Percentiles rank a stretch among this genome's conserved stretches.
Evolutionary conservation across 176 grass and related monocot genomes (phyloP).

Genomic region (Carex myosuroides): DNA sequence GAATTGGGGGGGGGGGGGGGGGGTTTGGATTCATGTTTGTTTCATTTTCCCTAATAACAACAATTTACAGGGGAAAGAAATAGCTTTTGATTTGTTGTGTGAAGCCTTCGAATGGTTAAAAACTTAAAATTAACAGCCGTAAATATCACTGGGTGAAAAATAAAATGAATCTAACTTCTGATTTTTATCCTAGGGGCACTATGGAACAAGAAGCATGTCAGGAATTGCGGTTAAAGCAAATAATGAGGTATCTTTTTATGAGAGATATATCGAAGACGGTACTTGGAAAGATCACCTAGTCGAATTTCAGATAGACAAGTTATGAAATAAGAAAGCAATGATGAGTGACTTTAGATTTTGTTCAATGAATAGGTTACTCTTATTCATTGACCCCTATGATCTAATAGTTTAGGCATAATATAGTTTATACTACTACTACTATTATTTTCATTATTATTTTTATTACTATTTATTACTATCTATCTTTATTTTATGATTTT

Average conservation of each 20-base stretch:
- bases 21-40: not conserved
- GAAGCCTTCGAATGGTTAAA: not conserved
- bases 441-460: no score
- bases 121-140: not conserved
- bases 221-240: constrained; percentile 41
- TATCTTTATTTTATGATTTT: no score
- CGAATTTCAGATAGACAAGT: constrained; percentile 39
- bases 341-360: not conserved
- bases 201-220: constrained; percentile 82
- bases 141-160: not conserved
- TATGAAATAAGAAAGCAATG: not conserved
- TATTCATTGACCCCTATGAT: no score
- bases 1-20: not conserved
- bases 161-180: not conserved
- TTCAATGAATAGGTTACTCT: not conserved
- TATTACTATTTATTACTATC: no score
- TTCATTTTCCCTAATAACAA: not conserved
- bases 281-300: constrained; percentile 53
- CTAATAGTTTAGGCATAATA: no score
- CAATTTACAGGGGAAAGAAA: not conserved
- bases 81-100: not conserved
- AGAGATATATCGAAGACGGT: constrained; percentile 48
- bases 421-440: no score
- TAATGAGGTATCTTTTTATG: constrained; percentile 48
- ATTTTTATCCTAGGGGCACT: constrained; percentile 34